Conservation (phyloP, 352 stramenopile genomes). For the Phytopythium boreale region DNA sequence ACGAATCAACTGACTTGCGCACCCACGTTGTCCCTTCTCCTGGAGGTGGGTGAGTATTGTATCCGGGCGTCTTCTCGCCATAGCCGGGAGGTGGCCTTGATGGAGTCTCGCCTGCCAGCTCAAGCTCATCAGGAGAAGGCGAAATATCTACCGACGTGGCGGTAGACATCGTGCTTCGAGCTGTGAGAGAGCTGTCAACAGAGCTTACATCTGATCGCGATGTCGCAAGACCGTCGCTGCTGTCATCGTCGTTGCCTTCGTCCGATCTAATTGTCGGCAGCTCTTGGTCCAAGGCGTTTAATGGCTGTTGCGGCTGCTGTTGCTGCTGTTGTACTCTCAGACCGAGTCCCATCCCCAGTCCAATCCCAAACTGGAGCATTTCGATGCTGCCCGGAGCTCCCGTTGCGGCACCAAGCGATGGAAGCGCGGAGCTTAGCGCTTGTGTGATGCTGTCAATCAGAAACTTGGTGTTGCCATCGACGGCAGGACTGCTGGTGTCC, state of each 20-base stretch:
- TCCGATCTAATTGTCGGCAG: constrained; percentile 12
- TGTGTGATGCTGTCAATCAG: constrained; percentile 77
- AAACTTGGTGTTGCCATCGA: constrained; percentile 57
- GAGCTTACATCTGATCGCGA: constrained; percentile 30
- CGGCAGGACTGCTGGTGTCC: background rate
- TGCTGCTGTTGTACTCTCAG: constrained; percentile 62
- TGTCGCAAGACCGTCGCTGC: constrained; percentile 22
- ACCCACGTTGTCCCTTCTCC: constrained; percentile 60
- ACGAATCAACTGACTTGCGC: constrained; percentile 47
- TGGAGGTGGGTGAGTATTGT: constrained; percentile 47
- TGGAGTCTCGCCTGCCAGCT: constrained; percentile 20
- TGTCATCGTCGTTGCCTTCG: constrained; percentile 14
- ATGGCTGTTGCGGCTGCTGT: constrained; percentile 6
- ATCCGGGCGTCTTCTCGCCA: constrained; percentile 54
- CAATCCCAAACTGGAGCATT: constrained; percentile 80
- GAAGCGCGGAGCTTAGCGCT: constrained; percentile 53
- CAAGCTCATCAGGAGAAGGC: constrained; percentile 51
- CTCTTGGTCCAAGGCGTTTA: background rate
- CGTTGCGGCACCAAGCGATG: constrained; percentile 17
- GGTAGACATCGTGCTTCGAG: constrained; percentile 32
- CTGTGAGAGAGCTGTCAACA: constrained; percentile 20
- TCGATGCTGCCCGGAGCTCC: constrained; percentile 31
- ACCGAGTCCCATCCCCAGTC: constrained; percentile 88
- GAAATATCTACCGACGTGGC: constrained; percentile 45
- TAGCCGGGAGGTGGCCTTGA: constrained; percentile 19